Percentiles rank a stretch among this genome's conserved stretches.
Conservation (phyloP, 2,329 filamentous ascomycete species). For the Cercospora brassicicola region DNA sequence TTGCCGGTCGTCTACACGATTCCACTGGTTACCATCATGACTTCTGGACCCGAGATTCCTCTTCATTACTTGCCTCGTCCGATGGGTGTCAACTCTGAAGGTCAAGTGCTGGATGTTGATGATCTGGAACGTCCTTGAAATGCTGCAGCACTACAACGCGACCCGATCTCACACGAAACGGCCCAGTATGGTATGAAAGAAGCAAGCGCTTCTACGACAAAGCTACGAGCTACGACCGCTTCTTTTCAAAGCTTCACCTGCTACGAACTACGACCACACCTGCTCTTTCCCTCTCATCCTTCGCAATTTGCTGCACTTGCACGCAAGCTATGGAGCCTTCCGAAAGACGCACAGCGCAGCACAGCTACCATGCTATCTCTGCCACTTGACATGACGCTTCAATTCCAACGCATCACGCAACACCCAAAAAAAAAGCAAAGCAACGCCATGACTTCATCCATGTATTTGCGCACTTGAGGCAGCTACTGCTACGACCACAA, state of each 20-base stretch:
- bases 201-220: neutral
- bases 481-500: neutral
- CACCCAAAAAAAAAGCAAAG: neutral
- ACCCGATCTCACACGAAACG: neutral
- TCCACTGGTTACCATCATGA: constrained; percentile 27
- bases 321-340: neutral
- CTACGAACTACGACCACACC: neutral
- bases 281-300: neutral
- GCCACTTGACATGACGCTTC: neutral
- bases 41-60: neutral
- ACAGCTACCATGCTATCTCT: neutral
- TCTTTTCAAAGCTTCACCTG: neutral
- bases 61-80: constrained; percentile 18
- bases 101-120: constrained; percentile 17
- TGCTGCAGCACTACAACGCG: neutral
- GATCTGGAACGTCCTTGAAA: constrained; percentile 6
- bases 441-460: neutral
- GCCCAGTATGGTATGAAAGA: neutral
- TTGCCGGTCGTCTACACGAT: constrained; percentile 29
- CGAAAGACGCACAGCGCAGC: neutral
- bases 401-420: neutral
- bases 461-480: neutral
- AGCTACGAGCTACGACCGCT: neutral
- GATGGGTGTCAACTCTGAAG: constrained; percentile 11
- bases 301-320: neutral